phyloP scores from a whole-genome alignment of 2,329 filamentous ascomycete genomes.

The Lachnellula cervina region DNA sequence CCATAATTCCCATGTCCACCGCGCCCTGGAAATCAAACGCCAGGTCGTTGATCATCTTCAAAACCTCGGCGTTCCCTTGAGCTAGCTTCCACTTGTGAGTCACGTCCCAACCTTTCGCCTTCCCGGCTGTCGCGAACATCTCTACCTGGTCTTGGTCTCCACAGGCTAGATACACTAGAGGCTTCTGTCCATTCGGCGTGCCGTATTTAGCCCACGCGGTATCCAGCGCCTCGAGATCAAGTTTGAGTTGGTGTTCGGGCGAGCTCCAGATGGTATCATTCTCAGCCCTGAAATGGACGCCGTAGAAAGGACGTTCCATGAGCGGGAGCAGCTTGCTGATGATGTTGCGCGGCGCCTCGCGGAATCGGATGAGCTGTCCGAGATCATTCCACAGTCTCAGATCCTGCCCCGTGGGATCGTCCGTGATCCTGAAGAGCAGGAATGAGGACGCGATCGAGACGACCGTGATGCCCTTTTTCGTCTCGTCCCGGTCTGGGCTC shows the following conservation, averaged over 20 bases:
- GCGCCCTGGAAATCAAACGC: constrained; percentile 35
- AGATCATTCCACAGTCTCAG: constrained; percentile 35
- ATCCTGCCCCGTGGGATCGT: constrained; percentile 34
- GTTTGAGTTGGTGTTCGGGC: constrained; percentile 31
- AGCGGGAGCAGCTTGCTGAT: constrained; percentile 22
- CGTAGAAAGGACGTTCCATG: constrained; percentile 30
- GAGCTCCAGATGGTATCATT: constrained; percentile 36
- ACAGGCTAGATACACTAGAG: constrained; percentile 34
- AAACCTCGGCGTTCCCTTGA: constrained; percentile 14
- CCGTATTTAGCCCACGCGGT: constrained; percentile 30
- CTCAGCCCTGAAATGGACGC: constrained; percentile 35
- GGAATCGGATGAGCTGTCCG: constrained; percentile 31
- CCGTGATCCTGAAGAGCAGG: constrained; percentile 34
- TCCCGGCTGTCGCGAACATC: constrained; percentile 29
- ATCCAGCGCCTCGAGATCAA: constrained; percentile 34
- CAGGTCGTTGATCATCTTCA: constrained; percentile 25
- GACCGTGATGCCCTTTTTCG: constrained; percentile 28
- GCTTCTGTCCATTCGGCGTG: constrained; percentile 16
- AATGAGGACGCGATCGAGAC: constrained; percentile 31
- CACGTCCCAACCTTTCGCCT: constrained; percentile 32
- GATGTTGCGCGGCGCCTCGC: constrained; percentile 25
- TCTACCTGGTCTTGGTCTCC: constrained; percentile 32
- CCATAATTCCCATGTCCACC: constrained; percentile 33
- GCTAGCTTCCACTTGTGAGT: constrained; percentile 33
- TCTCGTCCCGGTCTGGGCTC: constrained; percentile 8